Evolutionary conservation across 331 rosid genomes (phyloP), one percentile per base, ranked within the genome.

Genomic region (Quercus tomentella): DNA sequence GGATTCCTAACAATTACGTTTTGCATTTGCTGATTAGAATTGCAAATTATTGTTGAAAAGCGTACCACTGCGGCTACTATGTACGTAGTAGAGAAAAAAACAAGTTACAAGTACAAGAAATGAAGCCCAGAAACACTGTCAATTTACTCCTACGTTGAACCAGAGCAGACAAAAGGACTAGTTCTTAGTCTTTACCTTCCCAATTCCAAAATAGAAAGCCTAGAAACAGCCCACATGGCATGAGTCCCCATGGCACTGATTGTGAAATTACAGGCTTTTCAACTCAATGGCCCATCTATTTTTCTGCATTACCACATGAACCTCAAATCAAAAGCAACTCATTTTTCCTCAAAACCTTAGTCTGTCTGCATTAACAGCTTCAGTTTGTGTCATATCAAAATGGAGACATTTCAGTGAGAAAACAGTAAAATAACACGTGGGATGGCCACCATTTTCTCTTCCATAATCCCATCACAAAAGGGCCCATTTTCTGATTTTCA

Each of bases 151-250:
- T 43, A 31, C 45, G 0, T 51, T 21, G 43, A 14, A 49, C n/a
- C 30, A 28, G 35, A 8, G 60, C 25, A 31, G 18, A 30, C 78
- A 62, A 5, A 61, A 18, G 66, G 74, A 41, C 60, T 74, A 56
- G 55, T 9, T 57, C 58, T 56, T 66, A 30, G 23, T 18, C 45
- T 66, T 66, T 31, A 43, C 49, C 43, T 7, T 66, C 14, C 22
- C 56, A 43, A 45, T 41, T 41, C 3, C 45, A 41, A 41, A 41
- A 56, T 4, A 45, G 17, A 35, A 35, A 69, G 76, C 35, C 82
- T 55, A 25, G 65, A 80, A 81, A 77, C 87, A 80, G 20, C 82
- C 77, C 96, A 91, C 87, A 87, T 89, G 93, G 17, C 54, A 12
- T 1, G 54, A 83, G 73, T 77, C 80, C 84, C 83, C 92, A 76